phyloP scores from a whole-genome alignment of 1,284 basidiomycete species.

The Apiotrichum gracile region DNA sequence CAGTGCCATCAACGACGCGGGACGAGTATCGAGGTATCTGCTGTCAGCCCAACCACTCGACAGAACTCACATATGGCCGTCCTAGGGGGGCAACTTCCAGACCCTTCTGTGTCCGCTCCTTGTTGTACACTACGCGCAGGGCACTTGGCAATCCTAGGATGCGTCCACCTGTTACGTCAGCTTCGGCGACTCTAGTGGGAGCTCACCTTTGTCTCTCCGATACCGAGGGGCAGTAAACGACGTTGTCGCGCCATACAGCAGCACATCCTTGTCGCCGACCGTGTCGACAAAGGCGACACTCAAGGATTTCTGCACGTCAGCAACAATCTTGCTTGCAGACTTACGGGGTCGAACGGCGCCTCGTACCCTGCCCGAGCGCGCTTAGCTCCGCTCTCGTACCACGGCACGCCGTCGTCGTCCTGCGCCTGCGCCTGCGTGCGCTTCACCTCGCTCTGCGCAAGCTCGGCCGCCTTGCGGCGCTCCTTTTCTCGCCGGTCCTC shows the following conservation, averaged over 20 bases:
- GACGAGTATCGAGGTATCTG: constrained; percentile 16
- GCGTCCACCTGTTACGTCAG: constrained; percentile 17
- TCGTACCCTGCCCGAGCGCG: background rate
- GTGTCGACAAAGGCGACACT: constrained; percentile 27
- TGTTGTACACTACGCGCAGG: constrained; percentile 22
- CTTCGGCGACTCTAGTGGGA: no score
- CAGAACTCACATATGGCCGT: constrained; percentile 25
- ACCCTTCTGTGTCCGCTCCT: constrained; percentile 28
- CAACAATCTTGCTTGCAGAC: no score
- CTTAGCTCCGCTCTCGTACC: constrained; percentile 24
- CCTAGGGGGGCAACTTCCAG: constrained; percentile 31
- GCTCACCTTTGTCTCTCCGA: constrained; percentile 25
- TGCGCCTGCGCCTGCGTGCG: background rate
- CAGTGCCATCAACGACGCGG: constrained; percentile 5
- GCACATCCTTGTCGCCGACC: constrained; percentile 27
- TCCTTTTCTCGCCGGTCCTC: constrained; percentile 13
- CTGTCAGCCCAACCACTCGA: background rate
- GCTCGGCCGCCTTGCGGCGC: background rate
- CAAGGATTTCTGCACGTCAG: constrained; percentile 9
- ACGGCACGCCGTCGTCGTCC: constrained; percentile 20
- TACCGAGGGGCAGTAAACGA: constrained; percentile 26
- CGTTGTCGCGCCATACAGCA: constrained; percentile 19
- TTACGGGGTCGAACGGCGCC: constrained; percentile 14
- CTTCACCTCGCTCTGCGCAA: background rate
- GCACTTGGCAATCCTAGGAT: constrained; percentile 23